These are phyloP conservation scores for Barnettozyma siamensis DNA, from an alignment of 805 yeast genomes.

Conservation along the genomic window DNA sequence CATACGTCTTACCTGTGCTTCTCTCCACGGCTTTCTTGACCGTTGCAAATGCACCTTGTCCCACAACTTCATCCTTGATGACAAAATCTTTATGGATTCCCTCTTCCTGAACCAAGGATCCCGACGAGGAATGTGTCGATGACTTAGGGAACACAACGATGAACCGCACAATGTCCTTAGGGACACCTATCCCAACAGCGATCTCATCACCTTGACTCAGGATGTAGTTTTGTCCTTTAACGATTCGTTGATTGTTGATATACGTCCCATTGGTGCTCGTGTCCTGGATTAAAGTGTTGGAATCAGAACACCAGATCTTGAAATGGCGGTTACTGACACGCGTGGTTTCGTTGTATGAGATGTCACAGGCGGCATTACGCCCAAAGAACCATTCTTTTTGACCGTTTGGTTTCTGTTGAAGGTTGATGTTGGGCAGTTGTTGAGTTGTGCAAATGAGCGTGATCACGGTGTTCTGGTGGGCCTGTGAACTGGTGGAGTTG, in stretches of 20 bases:
- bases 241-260: conserved; percentile 67
- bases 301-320: conserved; percentile 59
- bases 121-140: conserved; percentile 4
- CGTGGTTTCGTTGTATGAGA: conserved; percentile 51
- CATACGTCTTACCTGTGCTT: conserved; percentile 76
- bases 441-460: conserved; percentile 58
- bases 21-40: conserved; percentile 89
- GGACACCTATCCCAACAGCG: conserved; percentile 81
- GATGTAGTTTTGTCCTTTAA: conserved; percentile 72
- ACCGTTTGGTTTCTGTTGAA: conserved; percentile 31
- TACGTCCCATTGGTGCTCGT: conserved; percentile 90
- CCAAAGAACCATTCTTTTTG: conserved; percentile 66
- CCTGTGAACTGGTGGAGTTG: conserved; percentile 9
- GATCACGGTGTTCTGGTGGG: conserved; percentile 37
- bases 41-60: conserved; percentile 98
- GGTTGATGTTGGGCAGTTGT: conserved; percentile 42
- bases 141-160: conserved; percentile 35
- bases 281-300: conserved; percentile 48
- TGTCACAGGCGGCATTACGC: conserved; percentile 61
- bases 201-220: conserved; percentile 91
- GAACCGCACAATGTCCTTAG: conserved; percentile 53
- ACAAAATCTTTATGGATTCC: conserved; percentile 70
- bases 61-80: conserved; percentile 78
- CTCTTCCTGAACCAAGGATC: conserved; percentile 26
- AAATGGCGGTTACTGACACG: conserved; percentile 73